Conservation (phyloP, 2,329 filamentous ascomycete species). For the Cladobotryum protrusum region DNA sequence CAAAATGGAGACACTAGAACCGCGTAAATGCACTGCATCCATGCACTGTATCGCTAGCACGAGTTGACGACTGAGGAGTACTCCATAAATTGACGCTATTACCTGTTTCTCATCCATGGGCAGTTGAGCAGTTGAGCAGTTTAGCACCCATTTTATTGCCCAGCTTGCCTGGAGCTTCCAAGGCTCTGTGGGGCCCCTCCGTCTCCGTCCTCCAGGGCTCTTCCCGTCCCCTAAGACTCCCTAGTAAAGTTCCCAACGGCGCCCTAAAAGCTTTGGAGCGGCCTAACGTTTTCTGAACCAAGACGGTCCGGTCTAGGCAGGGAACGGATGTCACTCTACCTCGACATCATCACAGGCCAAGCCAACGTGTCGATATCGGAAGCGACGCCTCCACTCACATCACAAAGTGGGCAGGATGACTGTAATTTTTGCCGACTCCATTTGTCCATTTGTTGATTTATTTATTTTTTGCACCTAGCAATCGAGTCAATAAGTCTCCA, state of each 20-base stretch:
- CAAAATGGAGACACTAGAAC: too few species aligned
- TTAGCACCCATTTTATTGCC: too few species aligned
- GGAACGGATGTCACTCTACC: conserved; percentile 15
- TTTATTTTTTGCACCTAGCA: too few species aligned
- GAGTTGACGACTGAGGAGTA: too few species aligned
- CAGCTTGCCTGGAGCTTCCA: too few species aligned
- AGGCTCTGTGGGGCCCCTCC: too few species aligned
- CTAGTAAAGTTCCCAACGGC: conserved; percentile 1
- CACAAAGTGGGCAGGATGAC: not conserved
- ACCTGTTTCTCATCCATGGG: too few species aligned
- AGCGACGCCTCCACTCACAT: conserved; percentile 1
- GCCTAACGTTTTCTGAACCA: conserved; percentile 1
- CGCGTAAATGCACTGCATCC: too few species aligned
- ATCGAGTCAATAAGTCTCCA: too few species aligned
- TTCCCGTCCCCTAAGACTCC: conserved; percentile 7
- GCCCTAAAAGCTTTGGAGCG: conserved; percentile 1
- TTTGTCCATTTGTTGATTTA: not conserved
- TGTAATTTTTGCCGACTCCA: conserved; percentile 1
- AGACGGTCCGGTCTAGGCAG: conserved; percentile 1
- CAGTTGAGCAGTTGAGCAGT: too few species aligned
- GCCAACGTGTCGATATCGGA: conserved; percentile 2
- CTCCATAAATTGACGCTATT: too few species aligned
- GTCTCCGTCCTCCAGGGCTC: conserved; percentile 1
- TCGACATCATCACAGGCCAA: conserved; percentile 10
- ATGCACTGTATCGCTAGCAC: too few species aligned